Evolutionary conservation across 2,329 filamentous ascomycete species (phyloP).

Genomic region (Ascomycota sp.): DNA sequence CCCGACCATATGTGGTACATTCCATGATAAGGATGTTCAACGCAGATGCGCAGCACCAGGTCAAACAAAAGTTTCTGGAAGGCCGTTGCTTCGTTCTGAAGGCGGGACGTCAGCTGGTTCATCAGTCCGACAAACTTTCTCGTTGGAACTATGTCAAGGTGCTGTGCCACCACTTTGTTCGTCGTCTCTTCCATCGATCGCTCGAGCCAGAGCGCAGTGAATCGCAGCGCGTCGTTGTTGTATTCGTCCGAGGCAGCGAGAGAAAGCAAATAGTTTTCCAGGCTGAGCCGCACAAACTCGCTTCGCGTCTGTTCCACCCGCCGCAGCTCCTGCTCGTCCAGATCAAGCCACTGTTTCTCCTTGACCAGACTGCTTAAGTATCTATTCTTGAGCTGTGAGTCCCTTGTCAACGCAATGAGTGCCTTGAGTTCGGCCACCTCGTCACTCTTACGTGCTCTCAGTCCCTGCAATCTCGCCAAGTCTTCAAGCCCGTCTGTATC

Average conservation of each 20-base stretch:
- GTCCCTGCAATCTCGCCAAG: conserved; percentile 55
- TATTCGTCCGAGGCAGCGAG: conserved; percentile 71
- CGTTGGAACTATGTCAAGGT: conserved; percentile 59
- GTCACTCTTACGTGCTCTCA: conserved; percentile 61
- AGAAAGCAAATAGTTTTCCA: conserved; percentile 83
- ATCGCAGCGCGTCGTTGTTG: conserved; percentile 76
- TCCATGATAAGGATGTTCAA: conserved; percentile 86
- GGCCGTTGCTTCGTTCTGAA: conserved; percentile 46
- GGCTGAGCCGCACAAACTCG: conserved; percentile 67
- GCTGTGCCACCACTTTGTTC: conserved; percentile 53
- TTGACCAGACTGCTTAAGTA: conserved; percentile 44
- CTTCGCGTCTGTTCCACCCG: conserved; percentile 57
- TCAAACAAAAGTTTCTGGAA: conserved; percentile 62
- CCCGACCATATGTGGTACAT: conserved; percentile 94
- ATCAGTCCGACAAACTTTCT: conserved; percentile 83
- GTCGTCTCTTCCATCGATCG: conserved; percentile 56
- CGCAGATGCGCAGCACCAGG: conserved; percentile 66
- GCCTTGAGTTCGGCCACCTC: conserved; percentile 58
- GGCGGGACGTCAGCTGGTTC: conserved; percentile 89
- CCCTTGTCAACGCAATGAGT: conserved; percentile 27
- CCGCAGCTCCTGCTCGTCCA: conserved; percentile 74
- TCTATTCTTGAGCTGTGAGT: conserved; percentile 31
- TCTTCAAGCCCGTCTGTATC: conserved; percentile 73
- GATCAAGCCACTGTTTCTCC: conserved; percentile 72
- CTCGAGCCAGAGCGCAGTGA: conserved; percentile 87